Conservation (phyloP, 2,329 filamentous ascomycete genomes). For the Canariomyces notabilis region DNA sequence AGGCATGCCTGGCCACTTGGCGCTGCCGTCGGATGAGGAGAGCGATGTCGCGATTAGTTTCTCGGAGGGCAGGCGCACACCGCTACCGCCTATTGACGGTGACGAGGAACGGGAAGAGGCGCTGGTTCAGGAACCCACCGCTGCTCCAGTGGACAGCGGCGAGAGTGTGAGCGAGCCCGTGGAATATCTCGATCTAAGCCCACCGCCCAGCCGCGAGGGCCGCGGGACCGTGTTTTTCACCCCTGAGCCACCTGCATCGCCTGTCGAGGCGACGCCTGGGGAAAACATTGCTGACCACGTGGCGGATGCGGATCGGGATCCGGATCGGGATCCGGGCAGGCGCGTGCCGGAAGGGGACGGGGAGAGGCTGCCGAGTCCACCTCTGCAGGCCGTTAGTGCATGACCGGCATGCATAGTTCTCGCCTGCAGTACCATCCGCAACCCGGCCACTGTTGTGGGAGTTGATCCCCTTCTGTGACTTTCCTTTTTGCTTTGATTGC, state of each 20-base stretch:
- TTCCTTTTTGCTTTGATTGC: neutral
- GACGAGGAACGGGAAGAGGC: conserved; percentile 27
- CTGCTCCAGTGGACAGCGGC: conserved; percentile 1
- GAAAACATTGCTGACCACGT: neutral
- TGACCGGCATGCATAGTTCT: conserved; percentile 12
- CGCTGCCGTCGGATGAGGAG: conserved; percentile 52
- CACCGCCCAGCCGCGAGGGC: conserved; percentile 29
- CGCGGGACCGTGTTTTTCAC: conserved; percentile 37
- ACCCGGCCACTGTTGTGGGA: too few relatives aligned
- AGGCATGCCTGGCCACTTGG: conserved; percentile 37
- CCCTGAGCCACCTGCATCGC: conserved; percentile 34
- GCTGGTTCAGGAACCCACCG: conserved; percentile 4
- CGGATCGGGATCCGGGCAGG: too few relatives aligned
- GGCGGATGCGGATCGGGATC: neutral
- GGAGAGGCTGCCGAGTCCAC: conserved; percentile 30
- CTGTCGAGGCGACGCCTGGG: conserved; percentile 22
- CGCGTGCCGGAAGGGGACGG: conserved; percentile 3
- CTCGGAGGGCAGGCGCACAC: conserved; percentile 53
- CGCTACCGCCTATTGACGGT: conserved; percentile 47
- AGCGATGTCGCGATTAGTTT: conserved; percentile 57
- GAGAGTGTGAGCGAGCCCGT: conserved; percentile 18
- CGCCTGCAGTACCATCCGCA: neutral
- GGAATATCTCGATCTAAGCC: conserved; percentile 25
- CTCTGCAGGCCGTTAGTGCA: conserved; percentile 32
- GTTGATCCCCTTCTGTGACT: neutral